Evolutionary conservation across 1,284 basidiomycete species (phyloP), one percentile per base, ranked within the genome.

Genomic region (Microbotryum silenes-acaulis): DNA sequence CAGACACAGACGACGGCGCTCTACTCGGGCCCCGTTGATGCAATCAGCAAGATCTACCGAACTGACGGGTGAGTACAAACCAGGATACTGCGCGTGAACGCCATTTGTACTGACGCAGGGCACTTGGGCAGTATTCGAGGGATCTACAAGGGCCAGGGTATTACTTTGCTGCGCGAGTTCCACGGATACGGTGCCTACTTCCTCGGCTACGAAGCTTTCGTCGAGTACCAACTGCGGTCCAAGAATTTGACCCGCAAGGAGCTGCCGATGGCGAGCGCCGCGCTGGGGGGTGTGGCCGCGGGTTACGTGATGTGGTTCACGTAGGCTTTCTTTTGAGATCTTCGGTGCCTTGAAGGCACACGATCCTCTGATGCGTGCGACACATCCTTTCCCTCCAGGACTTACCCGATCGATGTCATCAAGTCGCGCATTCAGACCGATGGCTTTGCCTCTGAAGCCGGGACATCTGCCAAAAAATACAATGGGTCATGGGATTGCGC

Each of bases 391-490:
- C 52, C 31, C 53, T 51, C 25, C 27, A 79, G 88, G 12, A 91
- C 91, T 77, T 92, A 92, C 78, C 90, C 90, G 9, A 85, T 91
- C 75, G 92, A 94, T 76, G 90, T 96, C 81, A 85, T 97, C 75
- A 97, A 97, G 75, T 89, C 88, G 31, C 85, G 91, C 60, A 86
- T 97, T 79, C 94, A 97, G 78, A 97, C 92, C 0, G 94, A 97
- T 73, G 86, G 87, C 1, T 88, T 93, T 73, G 81, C 83, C 50
- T 78, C 83, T 7, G 76, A 82, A 23, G 84, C 84, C 59, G 86
- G 85, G 46, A 42, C 47, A 47, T 10, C 37, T 47, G 59, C 70
- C 6, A 84, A 87, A 71, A 87, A 87, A 74, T 97, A 93, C 78
- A 81, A 79, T 48, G 88, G 87, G 14, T 83, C 88, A 12, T 67